phyloP scores from a whole-genome alignment of 2,329 filamentous ascomycete species.

The Orbilia oligospora region DNA sequence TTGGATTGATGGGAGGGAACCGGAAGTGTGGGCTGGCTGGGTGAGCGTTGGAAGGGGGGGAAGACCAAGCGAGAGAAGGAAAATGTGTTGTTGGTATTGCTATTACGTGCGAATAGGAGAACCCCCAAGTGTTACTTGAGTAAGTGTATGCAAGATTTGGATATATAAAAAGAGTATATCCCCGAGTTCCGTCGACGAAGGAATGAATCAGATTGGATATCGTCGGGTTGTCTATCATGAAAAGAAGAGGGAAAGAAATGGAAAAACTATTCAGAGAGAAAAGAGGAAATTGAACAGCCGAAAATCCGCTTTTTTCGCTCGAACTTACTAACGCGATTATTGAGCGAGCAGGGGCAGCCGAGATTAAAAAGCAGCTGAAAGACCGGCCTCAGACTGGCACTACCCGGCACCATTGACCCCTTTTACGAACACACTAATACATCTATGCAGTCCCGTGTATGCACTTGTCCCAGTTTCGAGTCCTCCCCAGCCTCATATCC shows the following conservation, averaged over 20 bases:
- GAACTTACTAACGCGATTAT: conserved; percentile 27
- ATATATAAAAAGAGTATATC: conserved; percentile 4
- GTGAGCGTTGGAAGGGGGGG: conserved; percentile 41
- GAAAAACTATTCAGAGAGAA: background rate
- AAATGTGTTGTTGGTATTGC: conserved; percentile 21
- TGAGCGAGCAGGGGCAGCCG: conserved; percentile 52
- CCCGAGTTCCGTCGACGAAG: conserved; percentile 39
- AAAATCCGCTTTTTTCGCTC: conserved; percentile 12
- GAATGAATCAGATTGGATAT: conserved; percentile 27
- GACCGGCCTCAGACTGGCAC: conserved; percentile 35
- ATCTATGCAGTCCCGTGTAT: background rate
- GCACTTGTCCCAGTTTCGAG: background rate
- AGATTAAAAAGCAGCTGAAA: conserved; percentile 60
- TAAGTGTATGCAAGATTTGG: background rate
- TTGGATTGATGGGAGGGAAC: conserved; percentile 53
- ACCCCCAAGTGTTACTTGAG: no score
- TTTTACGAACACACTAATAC: conserved; percentile 14
- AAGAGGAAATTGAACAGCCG: conserved; percentile 16
- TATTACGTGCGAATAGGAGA: conserved; percentile 6
- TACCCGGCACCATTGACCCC: conserved; percentile 30
- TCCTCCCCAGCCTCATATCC: conserved; percentile 23
- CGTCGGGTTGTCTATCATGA: conserved; percentile 8
- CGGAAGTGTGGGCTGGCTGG: conserved; percentile 36
- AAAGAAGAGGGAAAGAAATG: conserved; percentile 13
- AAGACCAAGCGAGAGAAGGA: conserved; percentile 30